Evolutionary conservation across 306 rosid genomes (phyloP), one percentile per base, ranked within the genome.

Genomic region (Pyrus betulifolia): DNA sequence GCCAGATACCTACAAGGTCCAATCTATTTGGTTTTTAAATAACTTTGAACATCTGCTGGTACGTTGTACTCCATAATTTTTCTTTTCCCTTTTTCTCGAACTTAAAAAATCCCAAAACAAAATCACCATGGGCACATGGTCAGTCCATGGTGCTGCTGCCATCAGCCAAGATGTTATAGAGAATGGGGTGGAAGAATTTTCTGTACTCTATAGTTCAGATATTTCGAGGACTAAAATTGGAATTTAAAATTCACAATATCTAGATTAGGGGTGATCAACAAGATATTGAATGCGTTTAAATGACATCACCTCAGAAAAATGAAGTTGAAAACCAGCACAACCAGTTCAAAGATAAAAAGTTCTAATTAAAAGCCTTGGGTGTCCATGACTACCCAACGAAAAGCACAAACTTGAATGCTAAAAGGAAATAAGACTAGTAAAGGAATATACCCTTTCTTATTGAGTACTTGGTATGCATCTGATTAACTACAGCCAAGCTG

Each of bases 401-500:
- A 70, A 28, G 31, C 27, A 46, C 49, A 18, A 27, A 40, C 42
- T 25, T 9, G 13, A 42, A 44, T 27, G 33, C 69, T n/a, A 18
- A 45, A 45, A 42, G 2, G 64, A 35, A 59, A 27, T 58, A 71
- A 19, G 74, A 25, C 13, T n/a, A 35, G 55, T 18, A 31, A 69
- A 74, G 81, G 72, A 66, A 58, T 30, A 55, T 89, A 93, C 98
- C 98, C 82, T 93, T 93, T 81, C 93, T 84, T 40, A 93, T 82
- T 6, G 97, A 80, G 78, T 86, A 89, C 80, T 93, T 93, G 78
- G 42, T 85, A 63, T 89, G 91, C 64, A 88, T 79, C 83, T 89
- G 91, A 79, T 89, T 89, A 76, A 88, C 84, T 80, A 93, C 87
- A 59, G 90, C 89, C 96, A 93, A 76, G 71, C 89, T 86, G 85